A percentile compares a stretch with the other conserved stretches of the same genome.
phyloP scores from a whole-genome alignment of 805 yeast species.

The Starmera pachycereana region DNA sequence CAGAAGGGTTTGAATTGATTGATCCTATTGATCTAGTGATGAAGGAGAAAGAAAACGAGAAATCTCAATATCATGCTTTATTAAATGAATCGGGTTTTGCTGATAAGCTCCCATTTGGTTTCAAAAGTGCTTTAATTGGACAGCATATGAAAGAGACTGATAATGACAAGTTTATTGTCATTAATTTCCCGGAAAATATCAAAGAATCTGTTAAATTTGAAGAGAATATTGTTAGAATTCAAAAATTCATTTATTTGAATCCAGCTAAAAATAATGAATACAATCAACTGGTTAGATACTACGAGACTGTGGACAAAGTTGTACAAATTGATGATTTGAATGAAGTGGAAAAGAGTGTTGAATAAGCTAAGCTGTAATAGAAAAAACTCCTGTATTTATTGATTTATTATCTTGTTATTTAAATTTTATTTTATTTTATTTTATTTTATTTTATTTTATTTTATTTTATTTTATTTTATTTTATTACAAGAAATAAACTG shows the following conservation, averaged over 20 bases:
- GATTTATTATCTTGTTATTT: not conserved
- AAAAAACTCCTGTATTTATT: no score
- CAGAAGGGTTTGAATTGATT: constrained; percentile 24
- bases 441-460: constrained; percentile 13
- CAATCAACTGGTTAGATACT: constrained; percentile 50
- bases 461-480: constrained; percentile 13
- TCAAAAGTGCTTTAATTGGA: constrained; percentile 23
- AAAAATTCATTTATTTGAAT: constrained; percentile 25
- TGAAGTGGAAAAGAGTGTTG: not conserved
- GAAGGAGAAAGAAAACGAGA: constrained; percentile 31
- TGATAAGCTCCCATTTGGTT: constrained; percentile 23
- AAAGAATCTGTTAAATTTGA: constrained; percentile 67
- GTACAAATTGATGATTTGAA: constrained; percentile 1
- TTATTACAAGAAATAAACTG: constrained; percentile 6
- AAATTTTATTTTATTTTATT: constrained; percentile 11
- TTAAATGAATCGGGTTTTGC: constrained; percentile 26
- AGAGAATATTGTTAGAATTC: constrained; percentile 48
- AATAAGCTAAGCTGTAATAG: no score
- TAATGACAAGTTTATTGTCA: constrained; percentile 31
- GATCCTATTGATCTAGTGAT: constrained; percentile 42
- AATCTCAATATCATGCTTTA: constrained; percentile 40
- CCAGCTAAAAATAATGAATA: constrained; percentile 21
- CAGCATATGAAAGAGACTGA: constrained; percentile 18
- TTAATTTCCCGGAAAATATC: constrained; percentile 51
- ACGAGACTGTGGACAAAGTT: constrained; percentile 53